A percentile compares a stretch with the other conserved stretches of the same genome.
phyloP scores from a whole-genome alignment of 495 filamentous ascomycete genomes.

The Immersiella caudata region DNA sequence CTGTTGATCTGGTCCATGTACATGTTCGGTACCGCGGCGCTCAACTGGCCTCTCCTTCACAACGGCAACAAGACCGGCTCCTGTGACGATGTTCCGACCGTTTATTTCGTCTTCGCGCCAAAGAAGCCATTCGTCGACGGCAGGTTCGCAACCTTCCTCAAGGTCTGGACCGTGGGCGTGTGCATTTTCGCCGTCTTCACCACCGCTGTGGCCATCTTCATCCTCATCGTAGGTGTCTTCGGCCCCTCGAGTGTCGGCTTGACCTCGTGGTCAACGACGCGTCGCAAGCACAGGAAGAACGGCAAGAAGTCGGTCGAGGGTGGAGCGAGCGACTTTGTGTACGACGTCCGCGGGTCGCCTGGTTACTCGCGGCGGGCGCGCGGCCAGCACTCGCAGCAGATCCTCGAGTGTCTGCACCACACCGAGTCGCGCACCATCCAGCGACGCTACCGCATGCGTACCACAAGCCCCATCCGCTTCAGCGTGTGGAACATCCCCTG shows the following conservation, averaged over 20 bases:
- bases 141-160: constrained; percentile 30
- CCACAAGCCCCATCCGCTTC: constrained; percentile 27
- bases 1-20: constrained; percentile 34
- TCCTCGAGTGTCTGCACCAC: constrained; percentile 32
- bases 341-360: constrained; percentile 21
- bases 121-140: constrained; percentile 34
- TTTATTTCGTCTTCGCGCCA: constrained; percentile 35
- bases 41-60: constrained; percentile 35
- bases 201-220: constrained; percentile 30
- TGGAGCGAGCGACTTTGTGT: constrained; percentile 4
- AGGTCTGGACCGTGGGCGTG: constrained; percentile 37
- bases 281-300: neutral
- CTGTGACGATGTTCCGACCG: constrained; percentile 36
- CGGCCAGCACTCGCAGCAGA: constrained; percentile 31
- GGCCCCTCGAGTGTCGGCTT: constrained; percentile 26
- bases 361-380: constrained; percentile 30
- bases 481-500: constrained; percentile 35
- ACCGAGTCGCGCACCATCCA: constrained; percentile 26
- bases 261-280: neutral
- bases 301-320: constrained; percentile 26
- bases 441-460: constrained; percentile 28
- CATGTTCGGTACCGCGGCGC: constrained; percentile 36
- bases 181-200: constrained; percentile 35
- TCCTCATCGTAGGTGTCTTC: constrained; percentile 28
- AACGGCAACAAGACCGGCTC: constrained; percentile 31